Conservation (phyloP, 192 early-diverging fungal genomes). For the Haplosporangium gracile region DNA sequence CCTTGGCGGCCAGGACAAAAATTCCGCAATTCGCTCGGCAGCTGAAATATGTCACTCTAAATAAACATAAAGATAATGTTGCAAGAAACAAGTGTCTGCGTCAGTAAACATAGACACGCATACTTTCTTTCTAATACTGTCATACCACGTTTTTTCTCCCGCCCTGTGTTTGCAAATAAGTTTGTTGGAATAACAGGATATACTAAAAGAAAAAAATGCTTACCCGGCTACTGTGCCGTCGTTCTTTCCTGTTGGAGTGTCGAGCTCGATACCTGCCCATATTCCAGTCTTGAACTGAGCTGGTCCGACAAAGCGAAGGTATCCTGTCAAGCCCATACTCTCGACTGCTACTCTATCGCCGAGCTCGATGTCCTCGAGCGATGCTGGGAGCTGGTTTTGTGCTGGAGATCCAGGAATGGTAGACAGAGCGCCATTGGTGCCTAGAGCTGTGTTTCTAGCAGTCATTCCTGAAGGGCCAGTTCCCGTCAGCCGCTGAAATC, state of each 20-base stretch:
- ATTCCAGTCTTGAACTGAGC: constrained; percentile 78
- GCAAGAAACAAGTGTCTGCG: neutral
- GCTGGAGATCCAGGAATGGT: constrained; percentile 12
- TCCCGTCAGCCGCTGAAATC: constrained; percentile 27
- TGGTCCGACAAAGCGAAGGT: constrained; percentile 80
- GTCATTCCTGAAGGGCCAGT: neutral
- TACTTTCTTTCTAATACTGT: neutral
- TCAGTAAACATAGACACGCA: neutral
- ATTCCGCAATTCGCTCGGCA: constrained; percentile 79
- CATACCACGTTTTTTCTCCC: neutral
- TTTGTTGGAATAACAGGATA: neutral
- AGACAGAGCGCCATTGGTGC: neutral
- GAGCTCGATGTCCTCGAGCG: constrained; percentile 43
- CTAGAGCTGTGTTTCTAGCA: neutral
- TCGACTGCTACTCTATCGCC: constrained; percentile 77
- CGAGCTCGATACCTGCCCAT: constrained; percentile 87
- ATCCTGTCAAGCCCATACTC: constrained; percentile 73
- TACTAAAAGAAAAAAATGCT: constrained; percentile 1
- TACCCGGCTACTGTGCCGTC: constrained; percentile 81
- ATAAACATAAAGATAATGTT: neutral
- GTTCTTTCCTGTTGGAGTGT: constrained; percentile 82
- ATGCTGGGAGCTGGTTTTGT: constrained; percentile 34
- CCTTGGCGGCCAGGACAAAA: constrained; percentile 78
- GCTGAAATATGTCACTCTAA: constrained; percentile 75
- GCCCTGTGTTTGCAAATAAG: neutral